A percentile compares a stretch with the other conserved stretches of the same genome.
Conservation (phyloP, 768 basidiomycete species). For the Lactarius psammicola region DNA sequence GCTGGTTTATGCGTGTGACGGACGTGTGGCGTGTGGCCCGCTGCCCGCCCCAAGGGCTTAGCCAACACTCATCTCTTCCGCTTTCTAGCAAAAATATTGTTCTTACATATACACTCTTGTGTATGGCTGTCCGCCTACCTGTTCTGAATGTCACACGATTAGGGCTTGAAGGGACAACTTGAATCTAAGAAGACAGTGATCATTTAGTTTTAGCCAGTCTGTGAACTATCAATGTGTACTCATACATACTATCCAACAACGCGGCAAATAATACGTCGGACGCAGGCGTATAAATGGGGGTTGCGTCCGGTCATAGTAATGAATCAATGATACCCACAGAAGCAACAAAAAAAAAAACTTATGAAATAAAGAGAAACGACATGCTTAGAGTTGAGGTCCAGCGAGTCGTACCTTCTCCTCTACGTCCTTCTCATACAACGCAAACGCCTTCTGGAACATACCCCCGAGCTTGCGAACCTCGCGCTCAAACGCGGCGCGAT, state of each 20-base stretch:
- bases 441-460: slow-evolving; percentile 96
- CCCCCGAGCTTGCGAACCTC: slow-evolving; percentile 85
- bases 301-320: background rate
- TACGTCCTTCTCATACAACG: slow-evolving; percentile 86
- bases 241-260: slow-evolving; percentile 13
- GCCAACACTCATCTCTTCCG: no score
- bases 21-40: no score
- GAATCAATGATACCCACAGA: background rate
- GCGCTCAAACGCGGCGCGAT: slow-evolving; percentile 85
- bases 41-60: no score
- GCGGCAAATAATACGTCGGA: background rate
- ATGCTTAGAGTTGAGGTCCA: slow-evolving; percentile 53
- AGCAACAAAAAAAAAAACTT: background rate
- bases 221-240: slow-evolving; percentile 7
- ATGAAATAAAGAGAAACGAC: slow-evolving; percentile 6
- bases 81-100: no score
- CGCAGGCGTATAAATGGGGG: background rate
- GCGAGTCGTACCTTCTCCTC: slow-evolving; percentile 75
- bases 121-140: no score
- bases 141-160: no score
- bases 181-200: slow-evolving; percentile 51
- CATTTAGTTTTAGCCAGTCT: background rate
- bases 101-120: no score
- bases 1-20: no score
- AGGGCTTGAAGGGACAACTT: no score